These are phyloP conservation scores for Neofusicoccum kwambonambiense DNA, from an alignment of 2,329 filamentous ascomycete genomes.

Conservation along the genomic window DNA sequence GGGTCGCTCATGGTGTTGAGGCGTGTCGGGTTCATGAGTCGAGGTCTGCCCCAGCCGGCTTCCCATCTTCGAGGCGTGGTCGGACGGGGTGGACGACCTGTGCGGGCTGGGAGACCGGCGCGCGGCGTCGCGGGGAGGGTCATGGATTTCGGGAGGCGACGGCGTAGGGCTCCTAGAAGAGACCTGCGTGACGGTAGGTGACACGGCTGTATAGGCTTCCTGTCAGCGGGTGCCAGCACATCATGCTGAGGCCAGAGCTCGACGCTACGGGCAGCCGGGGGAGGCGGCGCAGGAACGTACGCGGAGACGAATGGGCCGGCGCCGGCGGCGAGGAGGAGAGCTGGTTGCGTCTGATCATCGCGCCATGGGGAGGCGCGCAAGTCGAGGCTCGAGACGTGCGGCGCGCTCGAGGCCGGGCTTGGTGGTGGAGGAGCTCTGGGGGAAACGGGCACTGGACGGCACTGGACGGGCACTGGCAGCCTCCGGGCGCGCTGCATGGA, in stretches of 20 bases:
- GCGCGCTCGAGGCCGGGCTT: constrained; percentile 15
- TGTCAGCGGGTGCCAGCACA: constrained; percentile 38
- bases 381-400: constrained; percentile 13
- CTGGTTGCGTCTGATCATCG: constrained; percentile 36
- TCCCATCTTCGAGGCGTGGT: constrained; percentile 32
- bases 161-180: constrained; percentile 58
- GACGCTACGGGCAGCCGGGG: constrained; percentile 10
- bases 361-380: constrained; percentile 24
- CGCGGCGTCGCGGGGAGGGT: constrained; percentile 51
- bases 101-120: constrained; percentile 57
- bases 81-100: constrained; percentile 41
- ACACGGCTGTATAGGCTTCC: constrained; percentile 45
- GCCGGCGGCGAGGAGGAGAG: constrained; percentile 57
- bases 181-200: constrained; percentile 51
- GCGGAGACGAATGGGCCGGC: constrained; percentile 56
- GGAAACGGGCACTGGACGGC: not conserved
- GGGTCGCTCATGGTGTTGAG: constrained; percentile 24
- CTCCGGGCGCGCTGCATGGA: constrained; percentile 7
- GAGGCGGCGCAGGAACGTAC: constrained; percentile 50
- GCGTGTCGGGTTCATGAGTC: constrained; percentile 21
- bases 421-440: not conserved
- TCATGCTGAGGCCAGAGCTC: constrained; percentile 34
- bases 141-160: constrained; percentile 52
- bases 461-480: not conserved
- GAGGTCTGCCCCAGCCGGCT: constrained; percentile 35